phyloP scores from a whole-genome alignment of 495 filamentous ascomycete species.

The Terfezia boudieri region DNA sequence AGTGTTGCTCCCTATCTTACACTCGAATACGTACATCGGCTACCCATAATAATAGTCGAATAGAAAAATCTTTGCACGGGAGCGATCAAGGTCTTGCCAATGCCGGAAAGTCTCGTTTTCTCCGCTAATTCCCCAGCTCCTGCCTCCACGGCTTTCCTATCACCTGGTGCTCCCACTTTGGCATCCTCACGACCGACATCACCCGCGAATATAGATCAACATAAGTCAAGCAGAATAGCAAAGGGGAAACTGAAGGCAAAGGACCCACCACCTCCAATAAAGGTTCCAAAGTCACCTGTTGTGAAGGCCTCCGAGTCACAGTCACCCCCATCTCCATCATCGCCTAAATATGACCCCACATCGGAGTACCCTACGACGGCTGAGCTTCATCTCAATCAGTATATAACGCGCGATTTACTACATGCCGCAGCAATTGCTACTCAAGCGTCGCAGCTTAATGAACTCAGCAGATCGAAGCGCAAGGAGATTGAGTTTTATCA shows the following conservation, averaged over 20 bases:
- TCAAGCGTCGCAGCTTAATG: conserved; percentile 14
- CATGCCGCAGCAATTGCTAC: conserved; percentile 38
- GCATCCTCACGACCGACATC: neutral
- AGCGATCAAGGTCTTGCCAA: neutral
- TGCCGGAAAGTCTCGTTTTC: neutral
- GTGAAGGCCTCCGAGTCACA: neutral
- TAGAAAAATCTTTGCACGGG: too few species aligned
- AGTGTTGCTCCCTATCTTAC: too few species aligned
- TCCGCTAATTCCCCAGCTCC: neutral
- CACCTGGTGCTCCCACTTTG: neutral
- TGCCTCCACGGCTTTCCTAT: neutral
- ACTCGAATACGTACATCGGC: neutral
- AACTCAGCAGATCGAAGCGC: conserved; percentile 24
- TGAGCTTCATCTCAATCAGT: conserved; percentile 36
- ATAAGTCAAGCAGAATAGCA: neutral
- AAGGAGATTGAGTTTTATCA: conserved; percentile 31
- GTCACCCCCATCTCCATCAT: neutral
- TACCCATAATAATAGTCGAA: too few species aligned
- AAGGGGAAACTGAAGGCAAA: neutral
- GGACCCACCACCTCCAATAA: neutral
- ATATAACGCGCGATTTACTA: conserved; percentile 51
- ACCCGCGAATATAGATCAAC: neutral
- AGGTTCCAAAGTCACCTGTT: neutral
- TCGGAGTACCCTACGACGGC: conserved; percentile 13
- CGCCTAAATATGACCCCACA: conserved; percentile 2